These are phyloP conservation scores for Tolypocladium endophyticum DNA, from an alignment of 2,329 filamentous ascomycete genomes.

Conservation along the genomic window DNA sequence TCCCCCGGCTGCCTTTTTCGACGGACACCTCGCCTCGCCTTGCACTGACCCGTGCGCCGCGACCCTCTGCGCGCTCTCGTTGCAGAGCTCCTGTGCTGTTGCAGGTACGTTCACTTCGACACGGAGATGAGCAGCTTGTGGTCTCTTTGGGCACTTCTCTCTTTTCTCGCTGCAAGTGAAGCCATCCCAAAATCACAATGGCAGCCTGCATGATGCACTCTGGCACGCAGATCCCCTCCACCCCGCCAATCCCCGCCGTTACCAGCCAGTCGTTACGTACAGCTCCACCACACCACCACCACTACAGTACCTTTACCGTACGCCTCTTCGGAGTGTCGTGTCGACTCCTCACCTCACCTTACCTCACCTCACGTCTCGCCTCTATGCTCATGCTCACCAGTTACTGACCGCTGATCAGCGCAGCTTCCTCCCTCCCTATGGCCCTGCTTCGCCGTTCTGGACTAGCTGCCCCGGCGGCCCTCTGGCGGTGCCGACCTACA, in stretches of 20 bases:
- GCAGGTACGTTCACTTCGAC: neutral
- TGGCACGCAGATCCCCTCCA: neutral
- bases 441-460: slow-evolving; percentile 13
- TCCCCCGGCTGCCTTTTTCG: neutral
- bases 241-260: neutral
- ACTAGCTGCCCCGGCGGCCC: slow-evolving; percentile 10
- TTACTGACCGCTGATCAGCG: neutral
- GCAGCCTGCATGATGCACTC: neutral
- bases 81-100: neutral
- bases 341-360: neutral
- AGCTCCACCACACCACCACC: neutral
- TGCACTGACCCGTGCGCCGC: neutral
- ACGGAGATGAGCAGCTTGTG: neutral
- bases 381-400: no score
- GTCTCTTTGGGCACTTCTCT: neutral
- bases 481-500: slow-evolving; percentile 11
- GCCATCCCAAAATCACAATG: neutral
- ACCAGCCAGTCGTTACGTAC: neutral
- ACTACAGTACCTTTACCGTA: no score
- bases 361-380: neutral
- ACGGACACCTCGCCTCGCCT: neutral
- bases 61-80: neutral
- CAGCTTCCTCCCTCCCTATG: slow-evolving; percentile 8
- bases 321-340: no score
- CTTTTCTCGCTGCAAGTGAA: neutral